Percentiles rank a stretch among this genome's conserved stretches.
These are phyloP conservation scores for Camillea tinctor DNA, from an alignment of 2,329 filamentous ascomycete genomes.

Conservation along the genomic window DNA sequence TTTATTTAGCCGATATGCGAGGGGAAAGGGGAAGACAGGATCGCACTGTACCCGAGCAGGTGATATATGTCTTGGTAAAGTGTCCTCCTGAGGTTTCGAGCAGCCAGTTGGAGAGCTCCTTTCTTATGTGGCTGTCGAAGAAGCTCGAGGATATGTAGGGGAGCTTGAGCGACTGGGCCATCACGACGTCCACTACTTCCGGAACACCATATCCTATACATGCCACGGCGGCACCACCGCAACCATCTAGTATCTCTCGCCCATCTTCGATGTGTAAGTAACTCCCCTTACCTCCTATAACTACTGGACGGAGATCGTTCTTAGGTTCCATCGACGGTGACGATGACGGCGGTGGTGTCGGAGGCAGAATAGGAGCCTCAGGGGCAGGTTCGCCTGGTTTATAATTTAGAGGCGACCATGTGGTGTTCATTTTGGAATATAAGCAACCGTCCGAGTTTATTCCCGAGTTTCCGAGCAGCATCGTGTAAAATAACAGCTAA, in stretches of 20 bases:
- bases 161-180: constrained; percentile 43
- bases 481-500: background rate
- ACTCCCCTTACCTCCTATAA: constrained; percentile 12
- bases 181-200: constrained; percentile 59
- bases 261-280: constrained; percentile 15
- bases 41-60: constrained; percentile 31
- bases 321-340: background rate
- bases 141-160: constrained; percentile 39
- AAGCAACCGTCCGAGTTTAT: background rate
- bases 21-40: background rate
- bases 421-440: constrained; percentile 3
- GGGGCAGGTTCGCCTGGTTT: constrained; percentile 1
- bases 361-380: background rate
- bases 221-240: constrained; percentile 70
- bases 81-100: constrained; percentile 36
- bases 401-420: constrained; percentile 1
- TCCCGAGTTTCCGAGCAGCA: constrained; percentile 8
- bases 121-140: constrained; percentile 53
- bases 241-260: constrained; percentile 63
- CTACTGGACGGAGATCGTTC: constrained; percentile 7
- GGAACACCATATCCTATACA: constrained; percentile 67
- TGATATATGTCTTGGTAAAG: constrained; percentile 40
- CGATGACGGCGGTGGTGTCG: background rate
- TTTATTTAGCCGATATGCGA: background rate
- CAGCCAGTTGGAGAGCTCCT: constrained; percentile 44